These are phyloP conservation scores for Penicillium nucicola DNA, from an alignment of 495 filamentous ascomycete genomes.

Conservation along the genomic window DNA sequence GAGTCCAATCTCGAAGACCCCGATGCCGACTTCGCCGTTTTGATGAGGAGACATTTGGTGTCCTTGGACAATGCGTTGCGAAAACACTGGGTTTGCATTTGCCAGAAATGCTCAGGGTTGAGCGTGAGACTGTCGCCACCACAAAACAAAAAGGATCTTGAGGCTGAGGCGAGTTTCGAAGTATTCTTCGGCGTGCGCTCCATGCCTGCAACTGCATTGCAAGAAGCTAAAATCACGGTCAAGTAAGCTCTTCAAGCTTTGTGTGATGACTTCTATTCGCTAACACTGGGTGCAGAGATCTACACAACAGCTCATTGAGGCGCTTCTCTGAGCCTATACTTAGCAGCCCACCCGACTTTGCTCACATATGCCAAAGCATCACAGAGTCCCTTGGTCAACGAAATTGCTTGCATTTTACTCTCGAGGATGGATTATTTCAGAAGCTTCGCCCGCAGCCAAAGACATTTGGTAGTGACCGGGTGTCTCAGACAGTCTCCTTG, in stretches of 20 bases:
- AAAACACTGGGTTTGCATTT: constrained; percentile 27
- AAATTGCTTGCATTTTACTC: constrained; percentile 25
- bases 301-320: constrained; percentile 7
- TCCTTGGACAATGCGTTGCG: constrained; percentile 27
- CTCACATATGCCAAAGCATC: constrained; percentile 24
- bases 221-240: constrained; percentile 29
- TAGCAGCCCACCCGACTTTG: constrained; percentile 15
- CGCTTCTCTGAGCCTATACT: neutral
- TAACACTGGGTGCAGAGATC: constrained; percentile 17
- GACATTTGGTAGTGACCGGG: constrained; percentile 20
- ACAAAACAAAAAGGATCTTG: constrained; percentile 10
- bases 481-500: constrained; percentile 23
- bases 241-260: constrained; percentile 22
- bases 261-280: constrained; percentile 2
- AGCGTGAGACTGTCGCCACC: constrained; percentile 27
- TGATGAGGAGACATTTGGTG: constrained; percentile 26
- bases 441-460: constrained; percentile 28
- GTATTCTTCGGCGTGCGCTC: constrained; percentile 28
- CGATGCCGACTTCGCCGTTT: constrained; percentile 21
- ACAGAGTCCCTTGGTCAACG: constrained; percentile 24
- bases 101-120: constrained; percentile 31
- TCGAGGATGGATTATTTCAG: constrained; percentile 24
- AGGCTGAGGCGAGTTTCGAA: constrained; percentile 18
- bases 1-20: constrained; percentile 15
- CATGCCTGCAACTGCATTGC: constrained; percentile 18